Percentiles rank a stretch among this genome's conserved stretches.
These are phyloP conservation scores for Sicyos edulis DNA, from an alignment of 306 rosid species.

Conservation along the genomic window DNA sequence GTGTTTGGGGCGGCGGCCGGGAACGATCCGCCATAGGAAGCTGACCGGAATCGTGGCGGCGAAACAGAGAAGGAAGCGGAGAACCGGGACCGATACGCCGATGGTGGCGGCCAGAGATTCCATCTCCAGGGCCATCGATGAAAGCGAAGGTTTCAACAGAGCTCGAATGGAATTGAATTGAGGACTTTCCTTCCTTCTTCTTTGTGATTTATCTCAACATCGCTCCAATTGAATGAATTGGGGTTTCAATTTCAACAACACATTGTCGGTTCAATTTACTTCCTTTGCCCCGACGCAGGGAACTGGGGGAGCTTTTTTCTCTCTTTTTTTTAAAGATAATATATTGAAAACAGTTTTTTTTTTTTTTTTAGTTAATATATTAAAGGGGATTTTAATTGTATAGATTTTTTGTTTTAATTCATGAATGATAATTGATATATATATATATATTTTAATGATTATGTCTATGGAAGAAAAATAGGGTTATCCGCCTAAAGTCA, in stretches of 20 bases:
- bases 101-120: slow-evolving; percentile 80
- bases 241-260: background rate
- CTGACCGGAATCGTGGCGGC: slow-evolving; percentile 74
- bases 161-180: background rate
- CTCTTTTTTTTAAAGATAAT: too few species aligned
- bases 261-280: background rate
- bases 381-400: too few species aligned
- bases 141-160: background rate
- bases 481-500: too few species aligned
- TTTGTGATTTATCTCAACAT: background rate
- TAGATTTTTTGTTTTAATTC: too few species aligned
- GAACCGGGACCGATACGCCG: slow-evolving; percentile 73
- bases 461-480: too few species aligned
- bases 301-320: too few species aligned
- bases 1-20: slow-evolving; percentile 59
- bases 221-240: background rate
- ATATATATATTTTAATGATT: too few species aligned
- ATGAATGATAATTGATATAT: too few species aligned
- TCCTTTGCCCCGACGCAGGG: background rate
- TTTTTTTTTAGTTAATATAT: too few species aligned
- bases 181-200: too few species aligned
- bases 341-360: too few species aligned
- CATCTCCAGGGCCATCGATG: slow-evolving; percentile 64
- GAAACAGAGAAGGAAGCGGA: slow-evolving; percentile 84
- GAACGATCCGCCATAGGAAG: slow-evolving; percentile 62